These are phyloP conservation scores for Elaeis oleifera DNA, from an alignment of 202 grass and related monocot species.

Conservation along the genomic window DNA sequence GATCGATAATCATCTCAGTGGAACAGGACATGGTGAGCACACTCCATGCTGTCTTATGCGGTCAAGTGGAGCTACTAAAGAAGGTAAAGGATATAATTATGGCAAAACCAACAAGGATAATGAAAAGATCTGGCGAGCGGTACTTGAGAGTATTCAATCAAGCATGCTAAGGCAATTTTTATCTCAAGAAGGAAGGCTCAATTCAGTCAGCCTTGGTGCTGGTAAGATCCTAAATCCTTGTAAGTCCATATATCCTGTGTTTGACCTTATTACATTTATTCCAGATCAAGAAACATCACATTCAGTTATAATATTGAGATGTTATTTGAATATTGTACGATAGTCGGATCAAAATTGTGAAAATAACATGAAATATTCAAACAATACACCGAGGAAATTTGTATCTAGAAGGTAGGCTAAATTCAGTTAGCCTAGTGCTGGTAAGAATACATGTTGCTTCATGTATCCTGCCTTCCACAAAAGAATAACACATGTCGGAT, in stretches of 20 bases:
- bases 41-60: slow-evolving; percentile 29
- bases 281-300: too few species aligned
- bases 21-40: slow-evolving; percentile 25
- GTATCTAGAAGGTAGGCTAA: slow-evolving; percentile 5
- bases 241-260: too few species aligned
- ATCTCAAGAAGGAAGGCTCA: slow-evolving; percentile 62
- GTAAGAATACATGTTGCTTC: background rate
- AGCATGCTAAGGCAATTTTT: slow-evolving; percentile 65
- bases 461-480: too few species aligned
- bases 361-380: slow-evolving; percentile 4
- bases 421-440: slow-evolving; percentile 2
- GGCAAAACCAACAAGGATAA: slow-evolving; percentile 19
- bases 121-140: slow-evolving; percentile 72
- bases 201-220: slow-evolving; percentile 53
- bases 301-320: too few species aligned
- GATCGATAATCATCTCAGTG: slow-evolving; percentile 21
- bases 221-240: slow-evolving; percentile 27
- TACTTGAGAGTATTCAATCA: slow-evolving; percentile 69
- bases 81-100: slow-evolving; percentile 20
- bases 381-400: slow-evolving; percentile 5
- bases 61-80: slow-evolving; percentile 23
- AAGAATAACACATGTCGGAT: too few species aligned
- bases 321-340: too few species aligned
- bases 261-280: too few species aligned
- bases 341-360: too few species aligned